Evolutionary conservation across 371 early-diverging fungal genomes (phyloP), one percentile per base, ranked within the genome.

Genomic region (Saksenaea vasiformis): DNA sequence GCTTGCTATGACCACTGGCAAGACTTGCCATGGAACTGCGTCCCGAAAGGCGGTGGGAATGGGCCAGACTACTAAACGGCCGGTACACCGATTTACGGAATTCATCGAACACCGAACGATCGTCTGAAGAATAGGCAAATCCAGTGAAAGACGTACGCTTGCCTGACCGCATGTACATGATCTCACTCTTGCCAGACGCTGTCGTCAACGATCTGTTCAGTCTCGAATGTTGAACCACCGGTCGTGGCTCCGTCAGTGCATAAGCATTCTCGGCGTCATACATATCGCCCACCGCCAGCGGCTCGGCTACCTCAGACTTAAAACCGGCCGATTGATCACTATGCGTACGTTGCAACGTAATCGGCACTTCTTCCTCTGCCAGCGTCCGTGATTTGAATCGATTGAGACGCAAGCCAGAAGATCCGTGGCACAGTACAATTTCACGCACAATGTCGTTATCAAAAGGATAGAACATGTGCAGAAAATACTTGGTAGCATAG

Each of bases 381-480:
- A 54, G 64, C 10, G 59, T 37, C 34, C 54, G 61, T 5, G 28
- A 28, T 38, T 22, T 67, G 35, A 31, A 37, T 31, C 60, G 27
- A 10, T 28, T 47, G 51, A 57, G 51, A n/a, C 54, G 36, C n/a
- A 28, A 36, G 35, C 55, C 41, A 1, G 36, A 26, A 1, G 36
- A 26, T 19, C 19, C 28, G n/a, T 31, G 66, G 28, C 77, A 76
- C 13, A 80, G 57, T 2, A 78, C 82, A 5, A 79, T 65, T 61
- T 90, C 91, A 3, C 84, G 81, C 5, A 88, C 70, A 22, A 90
- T 83, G 59, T 87, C 91, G 17, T 85, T 84, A 56, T 90, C 91
- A 41, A 73, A 78, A 0, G 91, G 91, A 56, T 69, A 51, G 24
- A 82, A 77, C 64, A 76, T 76, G 47, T 78, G 85, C 26, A 83